Evolutionary conservation across 106 monocot genomes (phyloP).

Genomic region (Vanilla planifolia): DNA sequence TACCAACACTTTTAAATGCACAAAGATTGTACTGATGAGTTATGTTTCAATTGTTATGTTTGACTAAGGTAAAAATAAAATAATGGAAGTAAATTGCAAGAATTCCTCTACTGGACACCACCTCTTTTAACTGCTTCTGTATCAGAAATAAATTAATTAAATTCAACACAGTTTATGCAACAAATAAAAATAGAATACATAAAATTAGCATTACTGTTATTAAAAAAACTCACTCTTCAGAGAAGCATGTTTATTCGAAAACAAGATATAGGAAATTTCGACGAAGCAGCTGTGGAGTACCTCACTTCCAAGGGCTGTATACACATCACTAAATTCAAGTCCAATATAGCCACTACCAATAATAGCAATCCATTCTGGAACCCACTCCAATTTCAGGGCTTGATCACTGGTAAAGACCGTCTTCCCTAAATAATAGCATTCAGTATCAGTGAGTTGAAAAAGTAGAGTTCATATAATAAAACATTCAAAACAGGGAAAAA

Average conservation of each 20-base stretch:
- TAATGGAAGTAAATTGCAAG: too few relatives aligned
- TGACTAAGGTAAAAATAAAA: too few relatives aligned
- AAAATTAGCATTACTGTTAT: too few relatives aligned
- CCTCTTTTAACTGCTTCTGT: slow-evolving; percentile 79
- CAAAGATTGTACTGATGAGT: too few relatives aligned
- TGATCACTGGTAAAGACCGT: slow-evolving; percentile 97
- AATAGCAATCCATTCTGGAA: slow-evolving; percentile 86
- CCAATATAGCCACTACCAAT: slow-evolving; percentile 95
- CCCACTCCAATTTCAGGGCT: slow-evolving; percentile 84
- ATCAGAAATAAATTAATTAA: slow-evolving; percentile 93
- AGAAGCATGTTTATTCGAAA: too few relatives aligned
- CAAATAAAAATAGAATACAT: too few relatives aligned
- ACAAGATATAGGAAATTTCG: too few relatives aligned
- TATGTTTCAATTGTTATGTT: too few relatives aligned
- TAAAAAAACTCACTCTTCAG: too few relatives aligned
- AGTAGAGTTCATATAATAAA: too few relatives aligned
- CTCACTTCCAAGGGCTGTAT: slow-evolving; percentile 98
- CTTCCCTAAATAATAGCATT: slow-evolving; percentile 52
- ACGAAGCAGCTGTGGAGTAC: slow-evolving; percentile 51
- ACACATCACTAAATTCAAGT: slow-evolving; percentile 99
- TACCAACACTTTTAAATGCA: too few relatives aligned
- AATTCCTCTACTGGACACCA: slow-evolving; percentile 63
- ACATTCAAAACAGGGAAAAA: not conserved
- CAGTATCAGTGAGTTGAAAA: not conserved
- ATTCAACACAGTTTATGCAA: too few relatives aligned